A percentile compares a stretch with the other conserved stretches of the same genome.
Evolutionary conservation across 768 basidiomycete species (phyloP).

Genomic region (Tricholoma bakamatsutake): DNA sequence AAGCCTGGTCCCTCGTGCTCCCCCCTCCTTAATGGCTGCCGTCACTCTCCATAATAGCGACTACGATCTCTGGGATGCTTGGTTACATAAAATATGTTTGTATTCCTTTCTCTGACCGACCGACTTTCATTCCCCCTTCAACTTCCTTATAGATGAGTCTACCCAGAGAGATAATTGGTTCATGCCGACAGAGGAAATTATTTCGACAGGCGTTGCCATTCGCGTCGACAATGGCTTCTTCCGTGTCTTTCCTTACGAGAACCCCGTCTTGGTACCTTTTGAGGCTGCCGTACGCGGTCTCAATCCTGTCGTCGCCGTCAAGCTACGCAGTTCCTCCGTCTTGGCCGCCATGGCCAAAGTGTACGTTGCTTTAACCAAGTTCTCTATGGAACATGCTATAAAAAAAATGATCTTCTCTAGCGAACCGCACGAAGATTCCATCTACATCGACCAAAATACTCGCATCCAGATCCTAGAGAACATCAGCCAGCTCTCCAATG

Average conservation of each 20-base stretch:
- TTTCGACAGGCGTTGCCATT: conserved; percentile 69
- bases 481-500: conserved; percentile 59
- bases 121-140: too few species aligned
- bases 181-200: conserved; percentile 66
- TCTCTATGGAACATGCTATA: not conserved
- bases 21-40: conserved; percentile 22
- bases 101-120: conserved; percentile 7
- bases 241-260: conserved; percentile 86
- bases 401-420: conserved; percentile 24
- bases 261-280: conserved; percentile 65
- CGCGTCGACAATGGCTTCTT: conserved; percentile 57
- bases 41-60: conserved; percentile 52
- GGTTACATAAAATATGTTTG: conserved; percentile 71
- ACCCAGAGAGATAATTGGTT: conserved; percentile 74
- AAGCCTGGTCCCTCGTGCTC: not conserved
- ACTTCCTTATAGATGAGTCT: conserved; percentile 44
- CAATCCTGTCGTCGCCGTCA: conserved; percentile 82
- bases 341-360: conserved; percentile 67
- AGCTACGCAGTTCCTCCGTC: conserved; percentile 68
- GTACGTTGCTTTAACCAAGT: conserved; percentile 31
- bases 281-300: conserved; percentile 70
- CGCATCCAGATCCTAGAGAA: conserved; percentile 80
- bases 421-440: conserved; percentile 43
- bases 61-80: conserved; percentile 76
- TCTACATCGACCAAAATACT: conserved; percentile 73